Conservation (phyloP, 202 grass and related monocot genomes). For the Musa balbisiana region DNA sequence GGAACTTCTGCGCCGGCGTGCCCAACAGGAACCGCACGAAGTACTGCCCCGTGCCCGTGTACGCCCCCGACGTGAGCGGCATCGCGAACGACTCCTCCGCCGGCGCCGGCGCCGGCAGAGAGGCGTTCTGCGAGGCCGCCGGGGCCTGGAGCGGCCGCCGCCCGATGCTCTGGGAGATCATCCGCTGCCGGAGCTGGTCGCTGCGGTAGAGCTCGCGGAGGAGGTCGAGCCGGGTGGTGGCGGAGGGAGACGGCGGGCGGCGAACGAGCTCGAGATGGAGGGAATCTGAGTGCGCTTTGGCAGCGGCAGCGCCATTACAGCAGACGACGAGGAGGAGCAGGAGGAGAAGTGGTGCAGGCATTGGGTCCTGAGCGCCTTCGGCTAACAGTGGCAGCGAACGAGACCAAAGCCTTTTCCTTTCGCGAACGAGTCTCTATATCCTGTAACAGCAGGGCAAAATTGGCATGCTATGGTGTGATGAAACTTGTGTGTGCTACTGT, state of each 20-base stretch:
- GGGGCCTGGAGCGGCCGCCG: not conserved
- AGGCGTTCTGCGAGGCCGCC: not conserved
- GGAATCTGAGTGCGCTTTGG: not conserved
- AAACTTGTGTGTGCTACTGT: too few relatives aligned
- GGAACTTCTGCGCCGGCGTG: constrained; percentile 22
- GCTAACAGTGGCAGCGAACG: not conserved
- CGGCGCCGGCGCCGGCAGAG: not conserved
- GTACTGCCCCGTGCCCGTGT: constrained; percentile 22
- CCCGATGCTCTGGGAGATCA: constrained; percentile 5
- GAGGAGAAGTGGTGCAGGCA: constrained; percentile 8
- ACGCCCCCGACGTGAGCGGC: constrained; percentile 19
- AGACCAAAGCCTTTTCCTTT: not conserved
- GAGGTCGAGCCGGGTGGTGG: constrained; percentile 5
- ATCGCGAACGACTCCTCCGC: constrained; percentile 8
- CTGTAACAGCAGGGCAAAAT: too few relatives aligned
- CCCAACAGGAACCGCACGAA: constrained; percentile 18
- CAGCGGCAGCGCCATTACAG: not conserved
- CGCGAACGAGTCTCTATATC: too few relatives aligned
- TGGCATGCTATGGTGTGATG: not conserved
- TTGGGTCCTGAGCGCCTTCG: constrained; percentile 29
- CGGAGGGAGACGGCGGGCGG: not conserved
- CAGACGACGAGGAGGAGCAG: not conserved
- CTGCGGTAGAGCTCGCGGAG: constrained; percentile 3
- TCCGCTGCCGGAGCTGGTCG: constrained; percentile 15
- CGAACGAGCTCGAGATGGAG: constrained; percentile 7